Conservation (phyloP, 2,329 filamentous ascomycete species). For the Tolypocladium guangdongense region DNA sequence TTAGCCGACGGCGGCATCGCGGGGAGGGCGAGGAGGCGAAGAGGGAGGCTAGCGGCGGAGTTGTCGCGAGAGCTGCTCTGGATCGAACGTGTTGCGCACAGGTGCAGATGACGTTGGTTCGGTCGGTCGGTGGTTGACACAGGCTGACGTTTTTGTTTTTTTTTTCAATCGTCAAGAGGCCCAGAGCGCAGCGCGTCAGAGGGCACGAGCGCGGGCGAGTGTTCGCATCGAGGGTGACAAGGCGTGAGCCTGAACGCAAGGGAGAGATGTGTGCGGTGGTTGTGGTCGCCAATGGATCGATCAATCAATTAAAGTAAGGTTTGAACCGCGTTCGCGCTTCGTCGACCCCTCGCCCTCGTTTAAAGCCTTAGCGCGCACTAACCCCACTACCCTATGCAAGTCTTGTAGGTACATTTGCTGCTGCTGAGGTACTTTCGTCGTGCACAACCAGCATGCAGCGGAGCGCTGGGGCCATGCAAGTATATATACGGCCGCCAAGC, state of each 20-base stretch:
- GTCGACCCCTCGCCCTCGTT: constrained; percentile 4
- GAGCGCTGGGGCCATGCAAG: neutral
- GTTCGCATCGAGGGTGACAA: neutral
- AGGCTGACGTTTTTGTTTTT: neutral
- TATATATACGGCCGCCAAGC: neutral
- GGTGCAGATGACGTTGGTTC: neutral
- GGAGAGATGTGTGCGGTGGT: neutral
- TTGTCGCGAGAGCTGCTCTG: neutral
- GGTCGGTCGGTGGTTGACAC: neutral
- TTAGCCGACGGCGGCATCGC: constrained; percentile 28
- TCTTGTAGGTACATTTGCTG: neutral
- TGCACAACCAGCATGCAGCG: neutral
- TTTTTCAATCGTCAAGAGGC: neutral
- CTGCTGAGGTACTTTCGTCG: neutral
- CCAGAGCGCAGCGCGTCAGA: neutral
- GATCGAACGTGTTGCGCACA: neutral
- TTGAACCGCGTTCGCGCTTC: constrained; percentile 22
- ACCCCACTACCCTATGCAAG: neutral
- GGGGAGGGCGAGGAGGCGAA: constrained; percentile 4
- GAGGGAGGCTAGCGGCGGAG: neutral
- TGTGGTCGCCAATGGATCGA: too few relatives aligned
- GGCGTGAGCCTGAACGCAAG: neutral
- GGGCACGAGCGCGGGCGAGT: neutral
- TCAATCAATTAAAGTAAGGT: constrained; percentile 10
- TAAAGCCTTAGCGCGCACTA: neutral